Percentiles rank a stretch among this genome's conserved stretches.
Conservation (phyloP, 495 filamentous ascomycete genomes). For the Hypoxylon fuscum region DNA sequence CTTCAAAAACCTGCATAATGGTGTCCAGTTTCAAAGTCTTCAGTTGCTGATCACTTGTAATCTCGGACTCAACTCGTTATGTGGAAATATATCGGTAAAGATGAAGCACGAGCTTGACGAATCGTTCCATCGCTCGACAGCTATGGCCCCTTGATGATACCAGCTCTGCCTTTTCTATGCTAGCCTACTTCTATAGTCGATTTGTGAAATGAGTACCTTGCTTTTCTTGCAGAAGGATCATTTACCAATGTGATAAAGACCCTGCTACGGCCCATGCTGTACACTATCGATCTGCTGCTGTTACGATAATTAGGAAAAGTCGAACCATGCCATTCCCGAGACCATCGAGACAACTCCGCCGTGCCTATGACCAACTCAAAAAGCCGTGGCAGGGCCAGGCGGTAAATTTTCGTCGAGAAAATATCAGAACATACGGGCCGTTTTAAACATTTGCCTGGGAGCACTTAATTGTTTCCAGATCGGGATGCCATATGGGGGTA, state of each 20-base stretch:
- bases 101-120: background rate
- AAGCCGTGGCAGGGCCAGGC: constrained; percentile 18
- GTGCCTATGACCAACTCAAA: background rate
- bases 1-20: background rate
- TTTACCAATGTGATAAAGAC: constrained; percentile 10
- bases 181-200: background rate
- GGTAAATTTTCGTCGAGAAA: constrained; percentile 24
- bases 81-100: background rate
- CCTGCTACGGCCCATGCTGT: background rate
- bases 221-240: constrained; percentile 17
- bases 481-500: constrained; percentile 25
- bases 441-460: constrained; percentile 27
- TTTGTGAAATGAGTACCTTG: constrained; percentile 3
- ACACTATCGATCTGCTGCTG: constrained; percentile 14
- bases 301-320: constrained; percentile 1
- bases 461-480: constrained; percentile 17
- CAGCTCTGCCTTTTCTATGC: too few relatives aligned
- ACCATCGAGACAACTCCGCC: background rate
- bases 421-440: constrained; percentile 27
- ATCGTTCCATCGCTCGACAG: background rate
- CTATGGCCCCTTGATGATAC: background rate
- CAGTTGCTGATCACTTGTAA: background rate
- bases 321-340: constrained; percentile 2
- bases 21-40: background rate
- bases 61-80: background rate